Evolutionary conservation across 495 filamentous ascomycete species (phyloP), one percentile per base, ranked within the genome.

Genomic region (Xylaria intraflava): DNA sequence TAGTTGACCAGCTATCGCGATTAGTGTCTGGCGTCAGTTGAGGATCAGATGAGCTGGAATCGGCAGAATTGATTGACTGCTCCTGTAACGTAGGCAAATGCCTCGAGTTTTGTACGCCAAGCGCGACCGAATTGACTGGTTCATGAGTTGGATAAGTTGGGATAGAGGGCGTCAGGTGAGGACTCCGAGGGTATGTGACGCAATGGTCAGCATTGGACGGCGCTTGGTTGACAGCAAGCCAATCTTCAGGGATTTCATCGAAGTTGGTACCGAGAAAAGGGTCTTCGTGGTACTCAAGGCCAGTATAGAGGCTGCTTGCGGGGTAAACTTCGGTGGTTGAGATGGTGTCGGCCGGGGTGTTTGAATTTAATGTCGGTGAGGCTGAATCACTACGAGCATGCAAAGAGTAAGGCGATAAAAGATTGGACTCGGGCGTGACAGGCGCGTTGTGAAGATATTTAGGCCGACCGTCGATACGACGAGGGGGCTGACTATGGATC

Each of bases 1-100:
- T 75, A 56, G 75, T 78, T 12, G 75, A 75, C 26, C 68, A 67
- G 31, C 70, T 72, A 40, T 66, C 78, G 31, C 66, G 71, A 57
- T 70, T 76, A 14, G 70, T 73, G 40, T 72, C 68, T 1, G 75
- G 76, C n/a, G 78, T 80, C 35, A 74, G 55, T 56, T 75, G 71
- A 49, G 62, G 56, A 11, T 49, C 55, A 10, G 64, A 44, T 29
- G 62, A 68, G 46, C 51, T 67, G 46, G 56, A 64, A 19, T 60
- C 54, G 11, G 61, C 19, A 17, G 63, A 70, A n/a, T 65, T 42
- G 38, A 60, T 52, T 20, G 54, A 59, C 6, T 65, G 60, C 35
- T 65, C 46, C 60, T 53, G 33, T 51, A 62, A 47, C 20, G 38
- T 27, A 41, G 43, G 23, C 46, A 41, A 49, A 38, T 59, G 19